phyloP scores from a whole-genome alignment of 2,329 filamentous ascomycete species.

The Alternaria triticina region DNA sequence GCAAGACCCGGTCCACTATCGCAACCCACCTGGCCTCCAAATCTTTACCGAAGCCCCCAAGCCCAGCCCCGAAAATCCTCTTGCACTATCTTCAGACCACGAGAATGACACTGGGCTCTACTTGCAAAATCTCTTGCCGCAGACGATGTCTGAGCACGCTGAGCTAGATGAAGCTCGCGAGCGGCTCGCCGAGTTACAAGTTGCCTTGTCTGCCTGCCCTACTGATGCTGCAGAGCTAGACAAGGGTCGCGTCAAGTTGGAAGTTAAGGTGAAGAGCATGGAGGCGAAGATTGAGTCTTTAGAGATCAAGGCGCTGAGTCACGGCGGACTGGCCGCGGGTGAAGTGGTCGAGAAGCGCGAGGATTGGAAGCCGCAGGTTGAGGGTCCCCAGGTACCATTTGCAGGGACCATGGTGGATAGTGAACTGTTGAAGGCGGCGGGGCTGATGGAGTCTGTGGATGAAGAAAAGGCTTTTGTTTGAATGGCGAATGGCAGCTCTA shows the following conservation, averaged over 20 bases:
- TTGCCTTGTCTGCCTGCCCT: slow-evolving; percentile 27
- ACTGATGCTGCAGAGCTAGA: slow-evolving; percentile 15
- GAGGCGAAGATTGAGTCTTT: slow-evolving; percentile 23
- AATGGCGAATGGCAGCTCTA: background rate
- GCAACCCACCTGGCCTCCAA: slow-evolving; percentile 35
- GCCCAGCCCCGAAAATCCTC: slow-evolving; percentile 23
- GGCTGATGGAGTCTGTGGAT: slow-evolving; percentile 27
- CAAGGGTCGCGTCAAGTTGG: slow-evolving; percentile 25
- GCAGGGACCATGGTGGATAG: slow-evolving; percentile 41
- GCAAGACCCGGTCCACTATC: slow-evolving; percentile 47
- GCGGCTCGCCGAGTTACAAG: slow-evolving; percentile 21
- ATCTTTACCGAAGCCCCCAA: slow-evolving; percentile 12
- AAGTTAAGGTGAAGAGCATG: slow-evolving; percentile 24
- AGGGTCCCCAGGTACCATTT: slow-evolving; percentile 33
- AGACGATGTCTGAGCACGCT: slow-evolving; percentile 27
- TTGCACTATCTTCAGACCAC: slow-evolving; percentile 13
- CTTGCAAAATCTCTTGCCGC: slow-evolving; percentile 3
- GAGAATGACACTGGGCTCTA: background rate
- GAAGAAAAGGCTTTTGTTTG: slow-evolving; percentile 10
- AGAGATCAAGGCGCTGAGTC: slow-evolving; percentile 20
- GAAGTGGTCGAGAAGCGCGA: slow-evolving; percentile 22
- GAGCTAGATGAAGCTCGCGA: slow-evolving; percentile 21
- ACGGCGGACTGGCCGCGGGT: slow-evolving; percentile 20
- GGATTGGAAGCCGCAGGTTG: slow-evolving; percentile 25
- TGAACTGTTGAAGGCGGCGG: slow-evolving; percentile 38